Conservation (phyloP, 2,329 filamentous ascomycete species). For the Fusarium austroafricanum region DNA sequence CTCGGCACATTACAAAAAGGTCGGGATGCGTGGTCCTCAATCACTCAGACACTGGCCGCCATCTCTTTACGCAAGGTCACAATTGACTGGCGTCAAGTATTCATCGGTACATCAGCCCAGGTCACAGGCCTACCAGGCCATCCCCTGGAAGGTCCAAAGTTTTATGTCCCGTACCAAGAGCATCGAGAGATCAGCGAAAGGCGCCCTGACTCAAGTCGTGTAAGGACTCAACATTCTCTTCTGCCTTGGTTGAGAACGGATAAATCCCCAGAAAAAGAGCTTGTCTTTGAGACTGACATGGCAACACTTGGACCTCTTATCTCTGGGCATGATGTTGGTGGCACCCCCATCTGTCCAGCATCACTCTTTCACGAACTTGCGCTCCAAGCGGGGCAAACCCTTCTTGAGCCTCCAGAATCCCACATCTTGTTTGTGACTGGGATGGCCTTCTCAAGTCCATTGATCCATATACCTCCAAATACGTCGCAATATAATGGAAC, state of each 20-base stretch:
- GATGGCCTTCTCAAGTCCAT: not conserved
- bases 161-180: not conserved
- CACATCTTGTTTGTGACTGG: not conserved
- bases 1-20: not conserved
- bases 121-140: not conserved
- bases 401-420: not conserved
- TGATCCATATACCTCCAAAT: too few relatives aligned
- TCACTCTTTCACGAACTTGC: conserved; percentile 12
- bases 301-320: not conserved
- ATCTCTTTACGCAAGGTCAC: not conserved
- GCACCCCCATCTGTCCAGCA: not conserved
- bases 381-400: not conserved
- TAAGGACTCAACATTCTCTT: not conserved
- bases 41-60: not conserved
- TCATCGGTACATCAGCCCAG: not conserved
- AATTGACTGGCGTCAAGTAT: not conserved
- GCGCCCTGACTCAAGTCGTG: too few relatives aligned
- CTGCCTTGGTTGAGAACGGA: not conserved
- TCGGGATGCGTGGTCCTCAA: not conserved
- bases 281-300: conserved; percentile 1
- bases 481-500: too few relatives aligned
- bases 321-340: conserved; percentile 3
- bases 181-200: too few relatives aligned
- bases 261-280: not conserved
- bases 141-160: not conserved